Evolutionary conservation across 2,329 filamentous ascomycete species (phyloP), one percentile per base, ranked within the genome.

Genomic region (Rhynchosporium agropyri): DNA sequence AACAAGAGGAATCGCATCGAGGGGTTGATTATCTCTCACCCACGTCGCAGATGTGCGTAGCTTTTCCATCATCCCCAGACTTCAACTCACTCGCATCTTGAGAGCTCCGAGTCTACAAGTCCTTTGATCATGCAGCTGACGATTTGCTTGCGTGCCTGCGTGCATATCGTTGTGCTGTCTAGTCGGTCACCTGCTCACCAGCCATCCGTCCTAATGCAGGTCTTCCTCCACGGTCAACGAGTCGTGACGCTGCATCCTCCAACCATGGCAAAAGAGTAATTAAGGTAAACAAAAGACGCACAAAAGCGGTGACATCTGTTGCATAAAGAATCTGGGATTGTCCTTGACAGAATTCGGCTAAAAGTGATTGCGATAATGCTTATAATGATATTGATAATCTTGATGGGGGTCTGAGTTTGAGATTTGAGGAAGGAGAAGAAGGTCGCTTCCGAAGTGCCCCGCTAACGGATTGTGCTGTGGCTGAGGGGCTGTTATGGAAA

Each of bases 191-290:
- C 51, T 54, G 51, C 51, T 42, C 36, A 9, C 36, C 20, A 40
- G 36, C 20, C 40, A 10, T 20, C 43, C 43, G 20, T 20, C 50
- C 50, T 40, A 54, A 54, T 54, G 51, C 51, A 54, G 51, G 36
- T 42, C 51, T 42, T 54, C 20, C 50, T 53, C 33, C n/a, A 40
- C 28, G 6, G 28, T 40, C n/a, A 46, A n/a, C 40, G 51, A 54
- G n/a, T 54, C 51, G 51, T 54, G 51, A 33, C 51, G 40, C 51
- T 9, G n/a, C 51, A 42, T 54, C 36, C 51, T 40, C 51, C 51
- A 54, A 42, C 51, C 12, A 54, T 54, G 33, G 33, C 51, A 42
- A 42, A 5, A 42, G n/a, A 26, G 51, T 29, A 20, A 20, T 20
- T 20, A 12, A 40, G 51, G 13, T n/a, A 46, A 20, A 43, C 7